phyloP scores from a whole-genome alignment of 345 rosid genomes.

The Nephelium lappaceum region DNA sequence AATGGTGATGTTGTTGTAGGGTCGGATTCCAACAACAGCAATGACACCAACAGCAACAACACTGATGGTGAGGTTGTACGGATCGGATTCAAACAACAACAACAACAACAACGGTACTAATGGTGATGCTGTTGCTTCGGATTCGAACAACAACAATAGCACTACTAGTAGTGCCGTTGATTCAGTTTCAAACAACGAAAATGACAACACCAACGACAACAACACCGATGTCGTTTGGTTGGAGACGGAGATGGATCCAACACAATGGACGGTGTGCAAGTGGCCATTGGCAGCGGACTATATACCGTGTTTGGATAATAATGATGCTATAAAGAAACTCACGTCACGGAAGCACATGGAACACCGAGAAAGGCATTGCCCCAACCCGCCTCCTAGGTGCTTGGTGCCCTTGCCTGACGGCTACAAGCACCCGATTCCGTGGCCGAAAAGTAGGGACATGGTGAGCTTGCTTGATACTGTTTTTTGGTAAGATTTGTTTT shows the following conservation, averaged over 20 bases:
- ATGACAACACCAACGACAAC: background rate
- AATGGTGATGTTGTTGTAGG: no score
- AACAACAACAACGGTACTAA: background rate
- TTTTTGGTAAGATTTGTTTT: conserved; percentile 47
- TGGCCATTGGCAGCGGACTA: conserved; percentile 57
- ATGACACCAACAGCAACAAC: background rate
- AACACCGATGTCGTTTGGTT: background rate
- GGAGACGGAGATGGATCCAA: conserved; percentile 20
- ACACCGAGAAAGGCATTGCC: conserved; percentile 91
- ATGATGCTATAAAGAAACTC: conserved; percentile 57
- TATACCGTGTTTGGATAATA: conserved; percentile 85
- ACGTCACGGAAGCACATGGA: conserved; percentile 81
- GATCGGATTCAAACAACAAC: background rate
- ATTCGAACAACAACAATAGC: no score
- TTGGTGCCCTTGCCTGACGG: conserved; percentile 69
- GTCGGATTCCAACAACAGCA: background rate
- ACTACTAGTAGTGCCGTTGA: no score
- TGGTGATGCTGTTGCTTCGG: no score
- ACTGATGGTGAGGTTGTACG: background rate
- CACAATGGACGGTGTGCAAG: conserved; percentile 56
- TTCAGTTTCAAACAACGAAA: background rate
- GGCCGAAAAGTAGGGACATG: conserved; percentile 99
- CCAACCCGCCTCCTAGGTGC: conserved; percentile 61
- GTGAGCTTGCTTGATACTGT: conserved; percentile 68
- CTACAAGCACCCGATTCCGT: conserved; percentile 68